Conservation (phyloP, 1,284 basidiomycete genomes). For the Puccinia sorghi region DNA sequence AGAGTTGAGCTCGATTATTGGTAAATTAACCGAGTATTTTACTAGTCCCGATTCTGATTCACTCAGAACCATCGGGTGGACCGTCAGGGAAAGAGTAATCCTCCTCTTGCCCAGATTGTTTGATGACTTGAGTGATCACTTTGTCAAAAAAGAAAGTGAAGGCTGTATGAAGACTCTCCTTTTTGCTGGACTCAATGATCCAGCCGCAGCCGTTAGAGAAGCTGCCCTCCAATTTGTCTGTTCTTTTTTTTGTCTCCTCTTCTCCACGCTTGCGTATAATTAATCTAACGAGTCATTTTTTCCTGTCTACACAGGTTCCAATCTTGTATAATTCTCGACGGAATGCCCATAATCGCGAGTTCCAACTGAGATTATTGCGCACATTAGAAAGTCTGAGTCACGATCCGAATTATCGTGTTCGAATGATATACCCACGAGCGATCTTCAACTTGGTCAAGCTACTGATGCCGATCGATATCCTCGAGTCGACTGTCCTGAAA, state of each 20-base stretch:
- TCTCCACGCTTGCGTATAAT: background rate
- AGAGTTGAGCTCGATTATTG: conserved; percentile 18
- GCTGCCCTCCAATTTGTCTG: conserved; percentile 38
- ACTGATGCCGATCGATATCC: conserved; percentile 7
- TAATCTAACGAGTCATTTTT: background rate
- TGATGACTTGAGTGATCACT: conserved; percentile 13
- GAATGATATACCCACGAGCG: conserved; percentile 41
- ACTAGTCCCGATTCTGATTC: background rate
- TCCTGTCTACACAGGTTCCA: conserved; percentile 12
- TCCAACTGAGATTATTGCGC: conserved; percentile 17
- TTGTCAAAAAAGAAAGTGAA: conserved; percentile 28
- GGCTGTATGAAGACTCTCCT: conserved; percentile 27
- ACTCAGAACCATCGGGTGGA: conserved; percentile 32
- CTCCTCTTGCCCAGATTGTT: conserved; percentile 23
- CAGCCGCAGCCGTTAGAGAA: conserved; percentile 46
- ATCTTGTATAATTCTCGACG: conserved; percentile 25
- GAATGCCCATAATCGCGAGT: background rate
- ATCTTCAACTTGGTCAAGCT: conserved; percentile 34
- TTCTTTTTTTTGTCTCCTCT: background rate
- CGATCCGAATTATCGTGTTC: conserved; percentile 33
- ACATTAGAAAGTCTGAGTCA: conserved; percentile 32
- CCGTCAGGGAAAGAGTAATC: conserved; percentile 23
- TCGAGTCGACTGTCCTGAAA: conserved; percentile 17
- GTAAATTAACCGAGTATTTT: conserved; percentile 6
- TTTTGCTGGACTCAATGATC: conserved; percentile 27